Evolutionary conservation across 192 early-diverging fungal genomes (phyloP).

Genomic region (Mortierella antarctica): DNA sequence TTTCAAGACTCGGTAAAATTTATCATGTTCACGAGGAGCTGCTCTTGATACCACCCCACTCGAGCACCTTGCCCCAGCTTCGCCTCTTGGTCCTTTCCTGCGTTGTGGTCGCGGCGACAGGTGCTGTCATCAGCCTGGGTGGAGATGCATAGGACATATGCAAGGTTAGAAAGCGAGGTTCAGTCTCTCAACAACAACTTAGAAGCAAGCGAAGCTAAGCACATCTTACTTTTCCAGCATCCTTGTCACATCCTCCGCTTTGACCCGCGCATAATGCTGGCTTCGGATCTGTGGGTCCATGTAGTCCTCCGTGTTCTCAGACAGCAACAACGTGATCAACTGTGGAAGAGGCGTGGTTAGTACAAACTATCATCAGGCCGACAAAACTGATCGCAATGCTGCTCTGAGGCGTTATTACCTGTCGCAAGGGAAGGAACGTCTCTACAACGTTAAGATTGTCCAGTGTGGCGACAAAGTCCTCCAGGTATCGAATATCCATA

Average conservation of each 20-base stretch:
- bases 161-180: not conserved
- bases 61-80: conserved; percentile 52
- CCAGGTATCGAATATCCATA: conserved; percentile 77
- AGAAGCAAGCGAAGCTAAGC: not conserved
- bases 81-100: conserved; percentile 44
- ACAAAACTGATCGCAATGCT: not conserved
- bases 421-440: conserved; percentile 76
- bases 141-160: not conserved
- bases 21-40: conserved; percentile 13
- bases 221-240: conserved; percentile 86
- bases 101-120: conserved; percentile 24
- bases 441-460: conserved; percentile 74
- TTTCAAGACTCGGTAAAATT: not conserved
- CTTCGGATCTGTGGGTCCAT: conserved; percentile 70
- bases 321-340: conserved; percentile 71
- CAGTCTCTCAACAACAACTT: not conserved
- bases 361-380: not conserved
- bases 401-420: conserved; percentile 59
- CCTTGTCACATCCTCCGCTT: conserved; percentile 67
- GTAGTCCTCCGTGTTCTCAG: conserved; percentile 85
- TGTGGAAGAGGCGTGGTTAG: conserved; percentile 23
- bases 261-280: conserved; percentile 73
- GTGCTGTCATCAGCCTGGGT: conserved; percentile 44
- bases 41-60: conserved; percentile 53
- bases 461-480: conserved; percentile 74